phyloP scores from a whole-genome alignment of 1,139 yeast genomes.

The Scheffersomyces lignicola region DNA sequence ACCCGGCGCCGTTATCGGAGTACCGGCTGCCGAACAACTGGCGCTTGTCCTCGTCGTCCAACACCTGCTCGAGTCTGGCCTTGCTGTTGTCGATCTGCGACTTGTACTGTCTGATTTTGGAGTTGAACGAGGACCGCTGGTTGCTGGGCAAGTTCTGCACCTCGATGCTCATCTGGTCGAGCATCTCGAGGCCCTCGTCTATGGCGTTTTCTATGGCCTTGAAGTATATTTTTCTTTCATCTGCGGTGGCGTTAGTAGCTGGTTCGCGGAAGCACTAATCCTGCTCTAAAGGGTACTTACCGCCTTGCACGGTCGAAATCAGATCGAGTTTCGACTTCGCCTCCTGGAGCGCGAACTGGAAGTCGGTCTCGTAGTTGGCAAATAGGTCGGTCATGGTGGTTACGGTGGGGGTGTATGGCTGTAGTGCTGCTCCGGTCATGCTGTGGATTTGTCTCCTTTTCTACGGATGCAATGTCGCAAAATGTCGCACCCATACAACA shows the following conservation, averaged over 20 bases:
- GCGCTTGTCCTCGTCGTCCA: conserved; percentile 64
- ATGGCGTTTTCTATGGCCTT: conserved; percentile 65
- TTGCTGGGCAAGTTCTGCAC: conserved; percentile 77
- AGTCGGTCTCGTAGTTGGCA: conserved; percentile 70
- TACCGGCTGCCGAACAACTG: conserved; percentile 66
- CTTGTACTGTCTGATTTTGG: conserved; percentile 69
- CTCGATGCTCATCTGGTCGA: conserved; percentile 80
- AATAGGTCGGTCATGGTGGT: conserved; percentile 58
- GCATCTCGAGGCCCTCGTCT: conserved; percentile 76
- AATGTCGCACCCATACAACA: too few species aligned
- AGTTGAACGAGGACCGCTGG: conserved; percentile 65
- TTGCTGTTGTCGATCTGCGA: conserved; percentile 60
- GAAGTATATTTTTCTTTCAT: conserved; percentile 49
- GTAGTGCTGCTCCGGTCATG: too few species aligned
- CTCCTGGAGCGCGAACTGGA: conserved; percentile 69
- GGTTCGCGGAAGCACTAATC: too few species aligned
- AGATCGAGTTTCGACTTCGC: conserved; percentile 66
- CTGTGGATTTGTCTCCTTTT: too few species aligned
- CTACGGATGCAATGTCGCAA: too few species aligned
- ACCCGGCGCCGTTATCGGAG: conserved; percentile 25
- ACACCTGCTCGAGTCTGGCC: conserved; percentile 47
- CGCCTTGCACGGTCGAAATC: conserved; percentile 52
- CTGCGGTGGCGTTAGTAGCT: conserved; percentile 25
- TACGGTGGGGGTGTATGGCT: too few species aligned
- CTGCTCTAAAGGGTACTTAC: conserved; percentile 30